phyloP scores from a whole-genome alignment of 75 land plant species.

The Selaginella tamariscina region DNA sequence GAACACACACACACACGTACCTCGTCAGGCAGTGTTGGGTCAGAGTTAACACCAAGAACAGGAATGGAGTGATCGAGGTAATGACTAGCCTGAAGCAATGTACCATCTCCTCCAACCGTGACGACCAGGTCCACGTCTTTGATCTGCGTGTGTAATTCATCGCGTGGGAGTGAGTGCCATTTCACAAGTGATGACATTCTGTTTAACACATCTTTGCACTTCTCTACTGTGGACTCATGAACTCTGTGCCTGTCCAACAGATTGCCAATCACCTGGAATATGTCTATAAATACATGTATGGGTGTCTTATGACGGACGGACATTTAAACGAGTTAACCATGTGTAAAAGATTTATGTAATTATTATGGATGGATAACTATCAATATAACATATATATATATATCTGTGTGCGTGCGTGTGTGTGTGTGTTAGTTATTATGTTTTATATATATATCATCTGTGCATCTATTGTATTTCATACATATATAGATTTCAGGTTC shows the following conservation, averaged over 20 bases:
- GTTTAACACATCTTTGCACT: slow-evolving; percentile 48
- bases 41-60: slow-evolving; percentile 88
- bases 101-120: slow-evolving; percentile 95
- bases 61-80: slow-evolving; percentile 63
- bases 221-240: slow-evolving; percentile 52
- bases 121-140: slow-evolving; percentile 65
- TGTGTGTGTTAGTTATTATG: too few relatives aligned
- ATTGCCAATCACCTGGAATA: slow-evolving; percentile 42
- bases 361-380: too few relatives aligned
- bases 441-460: too few relatives aligned
- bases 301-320: too few relatives aligned
- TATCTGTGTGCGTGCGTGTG: too few relatives aligned
- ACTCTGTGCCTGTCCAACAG: slow-evolving; percentile 52
- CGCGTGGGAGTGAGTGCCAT: slow-evolving; percentile 43
- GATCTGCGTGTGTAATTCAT: slow-evolving; percentile 43
- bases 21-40: slow-evolving; percentile 71
- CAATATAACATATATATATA: too few relatives aligned
- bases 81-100: slow-evolving; percentile 84
- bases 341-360: too few relatives aligned
- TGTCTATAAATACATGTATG: too few relatives aligned
- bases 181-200: slow-evolving; percentile 30
- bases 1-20: slow-evolving; percentile 28
- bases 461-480: too few relatives aligned
- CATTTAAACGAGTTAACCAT: too few relatives aligned
- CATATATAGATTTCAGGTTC: too few relatives aligned